These are phyloP conservation scores for Ulota crispa DNA, from an alignment of 225 moss, liverwort and hornwort genomes.

Conservation along the genomic window DNA sequence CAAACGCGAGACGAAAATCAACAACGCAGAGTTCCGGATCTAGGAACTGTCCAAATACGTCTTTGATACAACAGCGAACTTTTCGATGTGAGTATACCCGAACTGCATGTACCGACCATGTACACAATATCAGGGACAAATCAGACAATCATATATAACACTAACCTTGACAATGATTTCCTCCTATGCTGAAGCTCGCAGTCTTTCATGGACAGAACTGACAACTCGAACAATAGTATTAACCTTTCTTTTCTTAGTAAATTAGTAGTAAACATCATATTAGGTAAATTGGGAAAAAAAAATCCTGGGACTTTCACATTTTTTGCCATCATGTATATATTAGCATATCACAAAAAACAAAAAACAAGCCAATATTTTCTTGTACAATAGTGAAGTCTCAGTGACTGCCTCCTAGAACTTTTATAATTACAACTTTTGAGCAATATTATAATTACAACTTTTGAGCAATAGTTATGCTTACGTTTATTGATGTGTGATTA, in stretches of 20 bases:
- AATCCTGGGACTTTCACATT: no score
- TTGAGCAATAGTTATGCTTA: no score
- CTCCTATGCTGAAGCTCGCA: not conserved
- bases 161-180: not conserved
- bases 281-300: no score
- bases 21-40: constrained; percentile 21
- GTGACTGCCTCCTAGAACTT: no score
- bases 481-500: no score
- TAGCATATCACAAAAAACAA: no score
- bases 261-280: not conserved
- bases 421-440: no score
- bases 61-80: constrained; percentile 24
- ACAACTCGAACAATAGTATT: not conserved
- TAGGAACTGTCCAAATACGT: constrained; percentile 22
- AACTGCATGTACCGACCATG: no score
- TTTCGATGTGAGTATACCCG: constrained; percentile 31
- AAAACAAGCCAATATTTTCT: no score
- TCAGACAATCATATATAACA: not conserved
- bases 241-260: not conserved
- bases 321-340: no score
- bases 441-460: no score
- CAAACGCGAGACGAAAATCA: constrained; percentile 29
- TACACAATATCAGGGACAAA: not conserved
- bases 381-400: no score
- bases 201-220: not conserved